Evolutionary conservation across 306 rosid genomes (phyloP), one percentile per base, ranked within the genome.

Genomic region (Prunus dulcis): DNA sequence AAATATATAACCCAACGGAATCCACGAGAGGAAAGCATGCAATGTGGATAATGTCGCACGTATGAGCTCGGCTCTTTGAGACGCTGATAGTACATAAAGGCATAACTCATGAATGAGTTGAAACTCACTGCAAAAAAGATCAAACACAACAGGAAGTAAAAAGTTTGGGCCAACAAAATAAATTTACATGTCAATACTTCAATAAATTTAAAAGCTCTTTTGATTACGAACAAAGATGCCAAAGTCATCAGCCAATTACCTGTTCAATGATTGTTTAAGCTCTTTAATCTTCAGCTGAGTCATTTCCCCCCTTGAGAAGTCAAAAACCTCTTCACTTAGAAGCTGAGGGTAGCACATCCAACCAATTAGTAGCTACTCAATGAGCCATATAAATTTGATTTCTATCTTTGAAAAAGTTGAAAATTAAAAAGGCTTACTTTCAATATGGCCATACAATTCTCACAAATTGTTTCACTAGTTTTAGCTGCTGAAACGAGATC

Each of bases 41-140:
- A 96, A 82, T 45, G 99, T 96, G 51, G 99, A 88, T 49, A 96
- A 69, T 22, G 99, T 96, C 27, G 97, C 97, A 1, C 99, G 91
- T 64, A 96, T 86, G 76, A 96, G 98, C 82, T 96, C 99, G 23
- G 97, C 72, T 78, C 96, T 88, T 81, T 92, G 99, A 70, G 99
- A 96, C 13, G 91, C 98, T 25, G 99, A 96, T 67, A 96, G 83
- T 34, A 96, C 99, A 78, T 91, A 96, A 73, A 96, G 81, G 93
- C 99, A 96, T 73, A 96, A 75, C 97, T 92, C 99, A 46, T 96
- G 98, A 81, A 96, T 96, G 86, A 92, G 99, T 82, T 91, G 98
- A 91, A 92, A 96, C 84, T 96, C 99, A 70, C 99, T 92, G 96
- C 80, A 81, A 83, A 62, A 72, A 45, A 87, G 5, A 85, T 77